phyloP scores from a whole-genome alignment of 768 basidiomycete species.

The Suillus weaverae region DNA sequence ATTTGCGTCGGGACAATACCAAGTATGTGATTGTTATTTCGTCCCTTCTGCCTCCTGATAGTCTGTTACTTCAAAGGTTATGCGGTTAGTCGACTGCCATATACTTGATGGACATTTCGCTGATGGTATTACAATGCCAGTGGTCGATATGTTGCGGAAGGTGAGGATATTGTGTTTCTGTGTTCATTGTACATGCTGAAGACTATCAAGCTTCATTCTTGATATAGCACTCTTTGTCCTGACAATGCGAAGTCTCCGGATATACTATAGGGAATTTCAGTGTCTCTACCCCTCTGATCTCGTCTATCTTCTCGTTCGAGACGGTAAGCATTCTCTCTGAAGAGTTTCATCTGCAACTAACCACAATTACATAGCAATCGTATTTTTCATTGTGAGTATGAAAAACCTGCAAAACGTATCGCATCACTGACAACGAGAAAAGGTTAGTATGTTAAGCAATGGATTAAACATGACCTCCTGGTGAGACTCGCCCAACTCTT shows the following conservation, averaged over 20 bases:
- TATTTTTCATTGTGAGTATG: slow-evolving; percentile 6
- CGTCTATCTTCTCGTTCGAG: slow-evolving; percentile 19
- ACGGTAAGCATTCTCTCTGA: slow-evolving; percentile 16
- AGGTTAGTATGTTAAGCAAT: slow-evolving; percentile 7
- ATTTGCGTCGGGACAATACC: slow-evolving; percentile 11
- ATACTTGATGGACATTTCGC: not conserved
- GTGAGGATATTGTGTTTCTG: not conserved
- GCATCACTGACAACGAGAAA: not conserved
- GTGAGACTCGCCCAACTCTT: slow-evolving; percentile 4
- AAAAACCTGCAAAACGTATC: no score
- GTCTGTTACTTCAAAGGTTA: not conserved
- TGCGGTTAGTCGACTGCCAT: not conserved
- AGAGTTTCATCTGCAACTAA: not conserved
- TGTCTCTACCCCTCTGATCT: slow-evolving; percentile 12
- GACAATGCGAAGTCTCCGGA: slow-evolving; percentile 11
- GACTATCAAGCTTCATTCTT: slow-evolving; percentile 15
- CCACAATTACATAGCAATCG: not conserved
- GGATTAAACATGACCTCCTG: not conserved
- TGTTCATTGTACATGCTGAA: not conserved
- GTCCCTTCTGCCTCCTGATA: not conserved
- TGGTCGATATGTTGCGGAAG: slow-evolving; percentile 8
- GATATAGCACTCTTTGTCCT: slow-evolving; percentile 13
- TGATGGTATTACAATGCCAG: not conserved
- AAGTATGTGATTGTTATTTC: slow-evolving; percentile 12
- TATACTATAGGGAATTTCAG: not conserved